Evolutionary conservation across 371 early-diverging fungal species (phyloP), one percentile per base, ranked within the genome.

Genomic region (Sporodiniella umbellata): DNA sequence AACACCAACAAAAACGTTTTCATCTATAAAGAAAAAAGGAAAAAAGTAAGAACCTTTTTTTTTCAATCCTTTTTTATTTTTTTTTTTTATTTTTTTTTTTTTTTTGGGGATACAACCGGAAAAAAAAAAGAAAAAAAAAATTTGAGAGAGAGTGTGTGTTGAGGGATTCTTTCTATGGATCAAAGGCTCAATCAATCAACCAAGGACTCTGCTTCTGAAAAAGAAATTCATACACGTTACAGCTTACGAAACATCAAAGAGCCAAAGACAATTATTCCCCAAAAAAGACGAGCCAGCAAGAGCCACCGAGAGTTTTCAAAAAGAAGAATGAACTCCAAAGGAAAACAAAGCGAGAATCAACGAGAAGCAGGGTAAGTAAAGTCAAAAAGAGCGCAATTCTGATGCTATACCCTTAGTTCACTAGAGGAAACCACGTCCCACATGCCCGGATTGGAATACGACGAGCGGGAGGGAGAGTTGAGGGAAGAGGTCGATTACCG

Each of bases 401-500:
- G n/a, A n/a, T n/a, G n/a, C n/a, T n/a, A n/a, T n/a, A n/a, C n/a
- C n/a, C n/a, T n/a, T n/a, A n/a, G n/a, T n/a, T n/a, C n/a, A n/a
- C n/a, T n/a, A n/a, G n/a, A n/a, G n/a, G n/a, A n/a, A n/a, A n/a
- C n/a, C n/a, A n/a, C n/a, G n/a, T 15, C 33, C 19, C 30, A 18
- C 3, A 30, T 30, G 28, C 33, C 45, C 6, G 33, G 30, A 15
- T 33, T 30, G 21, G 33, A 25, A 28, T 43, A 40, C 22, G 51
- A 45, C 0, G 54, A 53, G 19, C 31, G 55, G 1, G 58, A 60
- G 38, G 50, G 58, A 23, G 56, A 62, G 8, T 51, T n/a, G 48
- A 49, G 12, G 40, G 51, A 55, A 17, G 48, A 53, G 12, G 51
- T 60, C 17, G 60, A 71, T 1, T 48, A 54, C 7, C 57, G 64